These are phyloP conservation scores for Plantago coronopus DNA, from an alignment of 305 asterid species.

Conservation along the genomic window DNA sequence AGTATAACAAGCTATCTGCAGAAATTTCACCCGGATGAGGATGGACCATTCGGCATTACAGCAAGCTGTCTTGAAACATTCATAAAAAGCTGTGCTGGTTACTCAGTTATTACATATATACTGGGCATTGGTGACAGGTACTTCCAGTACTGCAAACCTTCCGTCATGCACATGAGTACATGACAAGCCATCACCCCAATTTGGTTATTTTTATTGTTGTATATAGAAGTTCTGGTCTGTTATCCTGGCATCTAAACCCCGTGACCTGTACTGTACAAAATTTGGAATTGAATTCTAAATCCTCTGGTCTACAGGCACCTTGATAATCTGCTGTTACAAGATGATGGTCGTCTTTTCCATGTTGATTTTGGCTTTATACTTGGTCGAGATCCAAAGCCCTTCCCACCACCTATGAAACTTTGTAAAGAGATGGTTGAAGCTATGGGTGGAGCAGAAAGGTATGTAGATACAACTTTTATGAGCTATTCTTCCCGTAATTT, in stretches of 20 bases:
- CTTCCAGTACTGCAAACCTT: constrained; percentile 15
- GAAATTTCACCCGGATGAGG: constrained; percentile 88
- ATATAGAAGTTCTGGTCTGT: background rate
- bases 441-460: constrained; percentile 99
- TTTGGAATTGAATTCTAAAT: constrained; percentile 9
- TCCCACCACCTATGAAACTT: constrained; percentile 99
- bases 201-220: too few relatives aligned
- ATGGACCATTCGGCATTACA: constrained; percentile 92
- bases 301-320: constrained; percentile 73
- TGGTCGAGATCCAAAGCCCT: constrained; percentile 98
- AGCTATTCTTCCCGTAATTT: background rate
- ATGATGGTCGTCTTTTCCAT: constrained; percentile 93
- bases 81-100: constrained; percentile 97
- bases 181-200: background rate
- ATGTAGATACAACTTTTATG: background rate
- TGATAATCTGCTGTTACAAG: constrained; percentile 92
- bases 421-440: constrained; percentile 99
- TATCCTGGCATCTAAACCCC: background rate
- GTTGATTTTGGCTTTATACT: constrained; percentile 96
- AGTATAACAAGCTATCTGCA: constrained; percentile 92
- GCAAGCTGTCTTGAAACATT: constrained; percentile 93
- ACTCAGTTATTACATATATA: constrained; percentile 96
- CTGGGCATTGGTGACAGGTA: constrained; percentile 99
- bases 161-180: background rate
- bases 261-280: too few relatives aligned